Conservation (phyloP, 441 rosid genomes). For the Euphorbia schlechtendalii region DNA sequence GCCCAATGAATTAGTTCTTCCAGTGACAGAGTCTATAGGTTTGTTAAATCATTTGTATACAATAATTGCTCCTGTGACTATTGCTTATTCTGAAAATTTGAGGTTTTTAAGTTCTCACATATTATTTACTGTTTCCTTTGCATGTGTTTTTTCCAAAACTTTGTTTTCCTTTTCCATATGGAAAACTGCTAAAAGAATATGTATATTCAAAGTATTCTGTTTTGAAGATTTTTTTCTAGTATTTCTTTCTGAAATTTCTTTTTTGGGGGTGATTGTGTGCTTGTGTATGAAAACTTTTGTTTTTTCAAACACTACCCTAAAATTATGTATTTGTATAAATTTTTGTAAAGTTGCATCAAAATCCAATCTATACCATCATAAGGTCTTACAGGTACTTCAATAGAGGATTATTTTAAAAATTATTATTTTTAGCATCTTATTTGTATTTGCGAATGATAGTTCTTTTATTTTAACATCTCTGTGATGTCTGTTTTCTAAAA, state of each 20-base stretch:
- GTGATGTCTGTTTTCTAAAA: not conserved
- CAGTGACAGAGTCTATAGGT: slow-evolving; percentile 90
- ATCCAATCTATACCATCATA: not conserved
- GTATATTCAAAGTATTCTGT: not conserved
- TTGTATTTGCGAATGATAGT: not conserved
- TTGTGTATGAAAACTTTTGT: not conserved
- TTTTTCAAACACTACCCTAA: not conserved
- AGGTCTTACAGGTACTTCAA: not conserved
- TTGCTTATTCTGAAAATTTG: not conserved
- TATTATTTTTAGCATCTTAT: not conserved
- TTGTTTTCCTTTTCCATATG: not conserved
- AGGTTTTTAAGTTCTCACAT: no score
- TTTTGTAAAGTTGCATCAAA: not conserved
- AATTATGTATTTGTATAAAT: not conserved
- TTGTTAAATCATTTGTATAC: slow-evolving; percentile 26
- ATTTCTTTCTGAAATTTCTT: not conserved
- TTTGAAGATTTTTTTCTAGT: not conserved
- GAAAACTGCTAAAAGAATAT: not conserved
- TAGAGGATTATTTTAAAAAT: not conserved
- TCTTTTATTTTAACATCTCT: not conserved
- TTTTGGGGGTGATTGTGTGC: not conserved
- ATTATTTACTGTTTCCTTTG: not conserved
- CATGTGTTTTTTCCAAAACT: not conserved
- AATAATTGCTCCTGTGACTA: not conserved
- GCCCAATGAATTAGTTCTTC: slow-evolving; percentile 82